Base-by-base conservation (phyloP, 305 asterid species). In the Rubia tinctorum region DNA sequence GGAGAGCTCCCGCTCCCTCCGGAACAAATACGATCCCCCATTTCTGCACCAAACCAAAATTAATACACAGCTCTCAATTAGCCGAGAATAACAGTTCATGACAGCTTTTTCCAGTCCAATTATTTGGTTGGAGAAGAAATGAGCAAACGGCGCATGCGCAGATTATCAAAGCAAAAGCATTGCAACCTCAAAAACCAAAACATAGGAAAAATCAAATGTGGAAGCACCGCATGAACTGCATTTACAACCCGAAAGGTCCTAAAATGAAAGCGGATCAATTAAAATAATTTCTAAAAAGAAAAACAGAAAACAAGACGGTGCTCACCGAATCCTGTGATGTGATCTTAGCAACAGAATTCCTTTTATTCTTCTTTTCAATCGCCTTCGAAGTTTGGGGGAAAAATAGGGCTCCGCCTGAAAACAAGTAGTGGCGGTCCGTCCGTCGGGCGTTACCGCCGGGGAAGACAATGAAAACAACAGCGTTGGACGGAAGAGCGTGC, bases 1-100 rank as follows among this genome's bases (percentile, higher is more conserved):
- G 80, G 71, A 66, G 84, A 77, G 63, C 84, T 89, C 58, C 82
- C 94, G 11, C 82, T 83, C 66, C 86, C 93, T 6, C 59, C 59
- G 10, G 90, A n/a, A n/a, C n/a, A n/a, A n/a, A n/a, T 80, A 70
- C 74, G 79, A 64, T 85, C 85, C 59, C 84, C 81, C 69, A 87
- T 78, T 68, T 60, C 96, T 85, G 80, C 63, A 79, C 40, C 63
- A 70, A 53, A 51, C 30, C 73, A 73, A 67, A 12, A n/a, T 61
- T n/a, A 8, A 60, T 9, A 71, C 55, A 61, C 23, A 22, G 75
- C 45, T 45, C 64, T 53, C 23, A 53, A 53, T 53, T 18, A 53
- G 59, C 22, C 23, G n/a, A 51, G 20, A 34, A 34, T 34, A 18
- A 47, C 4, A 47, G 5, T 47, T 47, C 1, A 34, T 4, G 39